Evolutionary conservation across 495 filamentous ascomycete genomes (phyloP).

Genomic region (Cladorrhinum samala): DNA sequence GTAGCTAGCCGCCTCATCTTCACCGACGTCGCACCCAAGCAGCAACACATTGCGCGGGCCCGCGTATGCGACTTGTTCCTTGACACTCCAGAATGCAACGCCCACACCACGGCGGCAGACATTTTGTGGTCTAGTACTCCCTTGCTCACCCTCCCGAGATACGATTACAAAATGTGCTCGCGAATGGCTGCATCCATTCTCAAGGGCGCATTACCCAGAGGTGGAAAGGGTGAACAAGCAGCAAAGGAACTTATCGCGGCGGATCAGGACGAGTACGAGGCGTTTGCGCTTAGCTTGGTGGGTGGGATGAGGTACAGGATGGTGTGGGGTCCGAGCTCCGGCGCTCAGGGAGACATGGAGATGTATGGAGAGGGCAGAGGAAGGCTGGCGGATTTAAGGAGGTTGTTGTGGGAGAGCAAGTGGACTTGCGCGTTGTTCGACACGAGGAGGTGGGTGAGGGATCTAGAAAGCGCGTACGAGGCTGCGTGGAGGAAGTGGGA

Average conservation of each 20-base stretch:
- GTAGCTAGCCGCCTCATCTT: constrained; percentile 92
- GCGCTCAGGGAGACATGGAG: constrained; percentile 25
- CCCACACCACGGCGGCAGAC: constrained; percentile 95
- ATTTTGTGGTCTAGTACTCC: constrained; percentile 95
- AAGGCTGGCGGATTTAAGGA: constrained; percentile 66
- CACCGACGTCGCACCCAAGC: constrained; percentile 94
- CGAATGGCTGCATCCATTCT: constrained; percentile 95
- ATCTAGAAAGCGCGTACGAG: constrained; percentile 84
- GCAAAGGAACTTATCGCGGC: constrained; percentile 69
- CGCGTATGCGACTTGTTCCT: constrained; percentile 91
- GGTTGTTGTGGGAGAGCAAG: constrained; percentile 71
- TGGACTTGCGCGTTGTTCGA: constrained; percentile 86
- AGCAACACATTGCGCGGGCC: constrained; percentile 87
- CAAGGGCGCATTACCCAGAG: constrained; percentile 74
- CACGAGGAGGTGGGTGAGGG: constrained; percentile 84
- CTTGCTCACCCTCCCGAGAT: constrained; percentile 86
- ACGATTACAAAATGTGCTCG: constrained; percentile 98
- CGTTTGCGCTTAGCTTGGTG: constrained; percentile 69
- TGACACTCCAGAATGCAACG: constrained; percentile 97
- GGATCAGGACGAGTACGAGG: constrained; percentile 77
- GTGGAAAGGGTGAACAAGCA: constrained; percentile 57
- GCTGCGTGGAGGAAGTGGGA: constrained; percentile 88
- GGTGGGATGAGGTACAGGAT: constrained; percentile 55
- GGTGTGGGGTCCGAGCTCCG: not conserved
- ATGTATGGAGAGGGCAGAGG: constrained; percentile 53